Evolutionary conservation across 805 yeast species (phyloP), one percentile per base, ranked within the genome.

Genomic region (Candida maltosa): DNA sequence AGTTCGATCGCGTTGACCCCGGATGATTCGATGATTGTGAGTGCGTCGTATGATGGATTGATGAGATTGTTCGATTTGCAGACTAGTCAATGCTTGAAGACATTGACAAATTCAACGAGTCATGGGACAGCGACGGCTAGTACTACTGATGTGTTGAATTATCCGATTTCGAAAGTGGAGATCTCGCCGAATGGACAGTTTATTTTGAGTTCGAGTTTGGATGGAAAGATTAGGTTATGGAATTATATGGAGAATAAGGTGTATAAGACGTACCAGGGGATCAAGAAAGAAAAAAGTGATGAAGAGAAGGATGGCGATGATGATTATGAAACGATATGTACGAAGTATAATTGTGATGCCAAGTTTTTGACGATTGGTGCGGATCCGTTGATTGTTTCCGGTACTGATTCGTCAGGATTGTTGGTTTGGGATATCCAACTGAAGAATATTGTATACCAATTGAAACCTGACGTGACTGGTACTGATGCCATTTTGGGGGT

Each of bases 41-140:
- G 95, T 42, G 93, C 94, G 0, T 83, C 95, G 12, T 83, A 82
- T 54, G 98, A 91, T 59, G 98, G 98, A 3, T 69, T 87, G 45
- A 83, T 91, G 72, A 69, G 98, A 32, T 64, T 91, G 12, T 91
- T 94, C 67, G 97, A 89, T 54, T 75, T 88, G 14, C 82, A 76
- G 31, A 74, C 94, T 0, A 97, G 97, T 4, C 95, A 88, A 47
- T 91, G 97, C 64, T 65, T 91, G 46, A 86, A 89, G 52, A 93
- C 97, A 0, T 59, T 91, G 45, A 87, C 89, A 23, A 91, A 85
- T 49, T 60, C 67, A 38, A 75, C 84, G 39, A 78, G 80, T 44
- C 75, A 75, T 31, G 73, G 73, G 5, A 68, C 73, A 1, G 73
- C 73, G 8, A 79, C 83, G 25, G 80, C 85, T 1, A 76, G 84